Conservation (phyloP, 352 stramenopile genomes). For the Globisporangium okanoganense region DNA sequence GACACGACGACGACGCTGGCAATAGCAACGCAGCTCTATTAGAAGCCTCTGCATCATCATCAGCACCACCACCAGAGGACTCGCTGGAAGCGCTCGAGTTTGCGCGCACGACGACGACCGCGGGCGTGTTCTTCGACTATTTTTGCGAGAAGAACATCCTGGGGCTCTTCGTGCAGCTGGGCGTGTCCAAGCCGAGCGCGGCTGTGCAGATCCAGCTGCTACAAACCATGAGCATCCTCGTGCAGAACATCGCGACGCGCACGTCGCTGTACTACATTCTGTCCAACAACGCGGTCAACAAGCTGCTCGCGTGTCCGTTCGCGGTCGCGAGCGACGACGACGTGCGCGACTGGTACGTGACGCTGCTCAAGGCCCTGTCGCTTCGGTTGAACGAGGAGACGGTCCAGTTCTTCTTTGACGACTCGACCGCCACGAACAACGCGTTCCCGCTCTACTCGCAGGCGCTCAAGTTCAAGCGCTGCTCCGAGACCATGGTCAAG, state of each 20-base stretch:
- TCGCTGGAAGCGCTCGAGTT: slow-evolving; percentile 22
- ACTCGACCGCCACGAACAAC: slow-evolving; percentile 25
- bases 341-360: slow-evolving; percentile 87
- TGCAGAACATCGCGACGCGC: slow-evolving; percentile 88
- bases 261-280: slow-evolving; percentile 94
- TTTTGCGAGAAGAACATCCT: slow-evolving; percentile 97
- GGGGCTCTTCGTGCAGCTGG: slow-evolving; percentile 85
- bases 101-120: slow-evolving; percentile 18
- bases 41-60: background rate
- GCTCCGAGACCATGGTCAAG: slow-evolving; percentile 81
- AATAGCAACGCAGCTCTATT: background rate
- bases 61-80: background rate
- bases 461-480: slow-evolving; percentile 64
- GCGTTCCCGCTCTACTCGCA: slow-evolving; percentile 75
- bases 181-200: slow-evolving; percentile 41
- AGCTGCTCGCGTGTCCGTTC: slow-evolving; percentile 85
- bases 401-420: slow-evolving; percentile 87
- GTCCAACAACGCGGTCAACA: slow-evolving; percentile 95
- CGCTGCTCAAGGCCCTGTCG: slow-evolving; percentile 84
- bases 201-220: slow-evolving; percentile 91
- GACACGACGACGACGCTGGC: slow-evolving; percentile 13
- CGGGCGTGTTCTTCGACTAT: slow-evolving; percentile 92
- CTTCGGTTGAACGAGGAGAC: slow-evolving; percentile 84
- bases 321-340: slow-evolving; percentile 68
- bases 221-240: slow-evolving; percentile 90